Conservation (phyloP, 495 filamentous ascomycete species). For the Penicillium flavigenum region DNA sequence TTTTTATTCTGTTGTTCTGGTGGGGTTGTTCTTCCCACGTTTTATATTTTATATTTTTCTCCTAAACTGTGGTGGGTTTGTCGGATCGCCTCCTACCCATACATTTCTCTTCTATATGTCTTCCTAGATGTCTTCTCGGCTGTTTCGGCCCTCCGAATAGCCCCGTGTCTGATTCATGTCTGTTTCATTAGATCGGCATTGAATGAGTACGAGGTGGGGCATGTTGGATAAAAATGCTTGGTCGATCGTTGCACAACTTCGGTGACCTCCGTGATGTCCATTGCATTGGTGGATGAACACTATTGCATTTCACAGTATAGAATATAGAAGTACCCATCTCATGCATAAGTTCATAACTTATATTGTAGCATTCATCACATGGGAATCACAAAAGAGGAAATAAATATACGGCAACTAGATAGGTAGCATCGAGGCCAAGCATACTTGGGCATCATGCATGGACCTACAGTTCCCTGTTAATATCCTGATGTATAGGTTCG, state of each 20-base stretch:
- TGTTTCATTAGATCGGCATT: constrained; percentile 10
- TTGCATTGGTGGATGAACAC: background rate
- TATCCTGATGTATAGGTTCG: background rate
- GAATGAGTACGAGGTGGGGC: background rate
- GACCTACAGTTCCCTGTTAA: background rate
- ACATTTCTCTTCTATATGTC: background rate
- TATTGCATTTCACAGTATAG: background rate
- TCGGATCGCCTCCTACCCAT: background rate
- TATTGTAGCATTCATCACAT: too few relatives aligned
- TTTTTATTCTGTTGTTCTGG: background rate
- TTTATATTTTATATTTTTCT: background rate
- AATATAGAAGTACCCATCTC: background rate
- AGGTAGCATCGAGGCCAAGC: background rate
- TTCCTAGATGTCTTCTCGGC: background rate
- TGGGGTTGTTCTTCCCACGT: background rate
- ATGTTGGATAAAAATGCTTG: background rate
- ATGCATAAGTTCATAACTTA: background rate
- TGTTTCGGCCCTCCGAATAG: background rate
- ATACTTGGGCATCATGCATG: background rate
- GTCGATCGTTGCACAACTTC: background rate
- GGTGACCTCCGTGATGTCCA: background rate
- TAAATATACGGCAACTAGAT: background rate
- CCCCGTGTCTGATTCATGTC: too few relatives aligned
- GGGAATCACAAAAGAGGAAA: background rate
- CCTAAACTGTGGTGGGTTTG: background rate